Base-by-base conservation (phyloP, 2,329 filamentous ascomycete genomes). In the Coniochaeta pulveracea region DNA sequence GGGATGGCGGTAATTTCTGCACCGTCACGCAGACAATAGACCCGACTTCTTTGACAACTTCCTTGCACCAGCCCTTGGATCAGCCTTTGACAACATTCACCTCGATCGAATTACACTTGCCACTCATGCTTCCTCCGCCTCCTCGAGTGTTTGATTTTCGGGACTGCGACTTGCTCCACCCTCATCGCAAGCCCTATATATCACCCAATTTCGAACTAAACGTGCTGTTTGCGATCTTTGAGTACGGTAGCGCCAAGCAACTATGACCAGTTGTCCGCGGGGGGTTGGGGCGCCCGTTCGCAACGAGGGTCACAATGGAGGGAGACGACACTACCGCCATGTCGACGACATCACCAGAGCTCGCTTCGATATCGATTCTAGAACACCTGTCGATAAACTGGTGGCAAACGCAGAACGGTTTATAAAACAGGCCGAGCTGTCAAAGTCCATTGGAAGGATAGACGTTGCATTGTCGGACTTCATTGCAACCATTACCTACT, bases 401-500 rank as follows among this genome's bases (percentile, higher is more conserved):
- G 54, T 80, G 10, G 63, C 67, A 27, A 50, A 56, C 26, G 72
- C 66, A 34, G 66, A 79, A 45, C 48, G 51, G 15, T 62, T 64
- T 29, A 60, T 77, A 38, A 64, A 65, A 39, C 66, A 72, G 45
- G 79, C 83, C 23, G 69, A 76, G 41, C 71, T 69, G 34, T 63
- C 67, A 36, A 64, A 76, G 37, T 70, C 72, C 39, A 80, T 82
- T 56, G 62, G 72, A 17, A 66, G 76, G 22, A 73, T 77, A 4
- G 85, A 91, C 49, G 56, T 76, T 23, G 88, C 88, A 3, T 80
- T 93, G 35, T 73, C 81, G 42, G 83, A 93, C 40, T 96, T 89
- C 49, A 69, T 96, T 37, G 84, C 88, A 9, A 86, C 72, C 38
- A 77, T 86, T 37, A 80, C 95, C 35, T 72, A 82, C 10, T 68